Evolutionary conservation across 1,139 yeast genomes (phyloP), one percentile per base, ranked within the genome.

Genomic region (Suhomyces wounanorum): DNA sequence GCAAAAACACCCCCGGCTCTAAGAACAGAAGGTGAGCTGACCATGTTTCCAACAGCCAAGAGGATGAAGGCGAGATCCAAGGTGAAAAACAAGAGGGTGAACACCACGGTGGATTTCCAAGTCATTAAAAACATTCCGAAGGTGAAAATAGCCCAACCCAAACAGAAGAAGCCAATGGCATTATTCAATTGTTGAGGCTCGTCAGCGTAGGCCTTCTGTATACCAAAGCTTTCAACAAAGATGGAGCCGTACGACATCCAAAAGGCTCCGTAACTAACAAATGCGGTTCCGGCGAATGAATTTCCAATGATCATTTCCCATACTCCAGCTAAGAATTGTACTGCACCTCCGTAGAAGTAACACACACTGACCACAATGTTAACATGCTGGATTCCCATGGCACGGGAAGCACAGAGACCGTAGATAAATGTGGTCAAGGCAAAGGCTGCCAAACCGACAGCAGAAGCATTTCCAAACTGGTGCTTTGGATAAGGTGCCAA

Each of bases 401-500:
- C 89, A 26, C 64, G 74, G 48, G 62, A 57, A 54, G 73, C 73
- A 55, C 69, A 72, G 63, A 90, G 70, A 3, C 92, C 84, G 44
- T 89, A 75, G n/a, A 89, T 88, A 67, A 90, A 88, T 5, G 96
- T 87, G 14, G 96, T 88, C 58, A 89, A 73, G 8, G 95, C 96
- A 64, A 90, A 89, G 4, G 89, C 94, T 44, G 84, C 79, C 55
- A 90, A 75, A 11, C 96, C 97, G 48, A 90, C 75, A 3, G 97
- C 96, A 47, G 92, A 88, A 40, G 97, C 96, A 68, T 89, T 89
- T 21, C 45, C 52, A 65, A 89, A 85, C 66, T 84, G 78, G 66
- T 87, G 83, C 43, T 78, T 73, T 33, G 95, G 84, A 37, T 87
- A 82, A 30, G 84, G 81, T 74, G 54, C 69, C 70, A 55, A 73